Conservation (phyloP, 495 filamentous ascomycete genomes). For the Hyaloscypha variabilis region DNA sequence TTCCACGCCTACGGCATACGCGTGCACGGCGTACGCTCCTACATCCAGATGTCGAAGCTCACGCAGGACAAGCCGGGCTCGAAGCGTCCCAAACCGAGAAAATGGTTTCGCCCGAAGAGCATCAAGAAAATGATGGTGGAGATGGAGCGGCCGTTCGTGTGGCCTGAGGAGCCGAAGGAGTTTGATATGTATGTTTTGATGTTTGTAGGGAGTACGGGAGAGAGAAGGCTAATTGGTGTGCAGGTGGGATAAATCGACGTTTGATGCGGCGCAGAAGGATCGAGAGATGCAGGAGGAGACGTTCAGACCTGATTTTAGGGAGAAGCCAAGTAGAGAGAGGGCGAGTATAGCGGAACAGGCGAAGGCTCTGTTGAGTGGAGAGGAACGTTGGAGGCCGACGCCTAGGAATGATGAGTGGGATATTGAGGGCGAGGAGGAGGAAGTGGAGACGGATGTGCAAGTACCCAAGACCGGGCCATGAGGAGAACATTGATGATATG, state of each 20-base stretch:
- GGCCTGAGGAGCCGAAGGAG: constrained; percentile 68
- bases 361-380: constrained; percentile 53
- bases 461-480: constrained; percentile 13
- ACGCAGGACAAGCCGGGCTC: constrained; percentile 47
- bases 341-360: constrained; percentile 54
- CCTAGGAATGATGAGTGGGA: constrained; percentile 30
- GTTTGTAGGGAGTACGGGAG: constrained; percentile 25
- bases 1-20: constrained; percentile 71
- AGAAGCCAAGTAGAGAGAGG: constrained; percentile 38
- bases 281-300: constrained; percentile 32
- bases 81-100: constrained; percentile 40
- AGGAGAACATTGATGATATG: background rate
- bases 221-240: constrained; percentile 17
- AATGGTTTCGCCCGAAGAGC: constrained; percentile 59
- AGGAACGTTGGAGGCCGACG: constrained; percentile 39
- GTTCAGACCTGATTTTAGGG: constrained; percentile 32
- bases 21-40: constrained; percentile 72
- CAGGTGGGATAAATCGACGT: constrained; percentile 56
- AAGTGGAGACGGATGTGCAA: constrained; percentile 28
- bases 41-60: constrained; percentile 69
- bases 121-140: constrained; percentile 92
- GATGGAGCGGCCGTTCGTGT: constrained; percentile 81
- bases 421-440: constrained; percentile 25
- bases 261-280: constrained; percentile 41
- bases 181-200: constrained; percentile 52